phyloP scores from a whole-genome alignment of 495 filamentous ascomycete genomes.

The Talaromyces stipitatus region DNA sequence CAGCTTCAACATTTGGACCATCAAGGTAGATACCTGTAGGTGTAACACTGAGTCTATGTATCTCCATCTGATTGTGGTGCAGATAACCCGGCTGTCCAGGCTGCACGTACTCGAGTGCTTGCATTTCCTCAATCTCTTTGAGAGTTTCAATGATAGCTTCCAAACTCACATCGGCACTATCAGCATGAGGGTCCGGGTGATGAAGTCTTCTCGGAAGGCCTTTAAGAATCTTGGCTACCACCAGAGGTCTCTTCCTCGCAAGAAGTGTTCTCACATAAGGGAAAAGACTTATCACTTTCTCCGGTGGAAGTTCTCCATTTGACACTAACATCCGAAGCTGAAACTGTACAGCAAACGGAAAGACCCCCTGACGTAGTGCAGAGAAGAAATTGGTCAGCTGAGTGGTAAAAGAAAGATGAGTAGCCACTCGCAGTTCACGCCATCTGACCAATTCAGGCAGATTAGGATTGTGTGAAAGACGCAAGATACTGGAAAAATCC shows the following conservation, averaged over 20 bases:
- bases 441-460: conserved; percentile 1
- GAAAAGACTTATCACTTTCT: conserved; percentile 30
- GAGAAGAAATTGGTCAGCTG: neutral
- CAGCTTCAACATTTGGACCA: conserved; percentile 62
- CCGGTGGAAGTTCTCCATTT: conserved; percentile 44
- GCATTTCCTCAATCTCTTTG: neutral
- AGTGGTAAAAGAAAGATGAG: neutral
- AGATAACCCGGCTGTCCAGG: conserved; percentile 3
- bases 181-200: conserved; percentile 5
- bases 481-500: neutral
- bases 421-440: neutral
- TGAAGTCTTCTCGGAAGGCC: conserved; percentile 3
- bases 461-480: neutral
- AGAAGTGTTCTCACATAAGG: conserved; percentile 13
- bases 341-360: conserved; percentile 22
- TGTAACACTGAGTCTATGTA: conserved; percentile 59
- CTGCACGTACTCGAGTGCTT: neutral
- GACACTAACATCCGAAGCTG: conserved; percentile 45
- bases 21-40: conserved; percentile 60
- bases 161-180: neutral
- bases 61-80: conserved; percentile 15
- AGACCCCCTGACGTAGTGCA: neutral
- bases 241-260: neutral
- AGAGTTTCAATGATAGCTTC: neutral
- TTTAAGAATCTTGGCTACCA: neutral